A percentile compares a stretch with the other conserved stretches of the same genome.
These are phyloP conservation scores for Phyllostachys edulis DNA, from an alignment of 176 grass and related monocot genomes.

Conservation along the genomic window DNA sequence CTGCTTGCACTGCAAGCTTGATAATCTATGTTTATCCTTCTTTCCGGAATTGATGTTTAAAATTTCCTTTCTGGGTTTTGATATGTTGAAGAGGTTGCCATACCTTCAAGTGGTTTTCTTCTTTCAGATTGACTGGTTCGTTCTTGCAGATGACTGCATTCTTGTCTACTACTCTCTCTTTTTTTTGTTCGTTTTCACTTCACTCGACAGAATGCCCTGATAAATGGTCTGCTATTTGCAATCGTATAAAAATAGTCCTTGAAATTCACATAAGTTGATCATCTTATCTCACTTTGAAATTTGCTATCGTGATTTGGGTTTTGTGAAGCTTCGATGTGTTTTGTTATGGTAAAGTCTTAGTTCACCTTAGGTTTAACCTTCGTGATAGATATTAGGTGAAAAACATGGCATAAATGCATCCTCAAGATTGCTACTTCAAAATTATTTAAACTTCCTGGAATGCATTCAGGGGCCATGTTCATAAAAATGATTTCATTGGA, in stretches of 20 bases:
- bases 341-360: neutral
- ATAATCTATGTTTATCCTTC: neutral
- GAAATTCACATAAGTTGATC: neutral
- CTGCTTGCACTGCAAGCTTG: neutral
- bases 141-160: neutral
- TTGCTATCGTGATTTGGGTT: neutral
- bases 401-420: neutral
- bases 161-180: neutral
- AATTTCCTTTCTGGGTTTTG: neutral
- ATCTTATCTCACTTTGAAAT: neutral
- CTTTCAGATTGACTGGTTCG: neutral
- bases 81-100: neutral
- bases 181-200: neutral
- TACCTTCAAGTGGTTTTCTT: neutral
- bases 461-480: conserved; percentile 7
- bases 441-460: neutral
- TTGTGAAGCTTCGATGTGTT: neutral
- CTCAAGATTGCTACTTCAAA: neutral
- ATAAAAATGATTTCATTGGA: neutral
- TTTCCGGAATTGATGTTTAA: neutral
- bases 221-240: neutral
- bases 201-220: neutral
- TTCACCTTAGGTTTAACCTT: neutral
- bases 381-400: neutral
- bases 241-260: neutral